Base-by-base conservation (phyloP, 2,329 filamentous ascomycete species). In the Trichoderma brevicompactum region DNA sequence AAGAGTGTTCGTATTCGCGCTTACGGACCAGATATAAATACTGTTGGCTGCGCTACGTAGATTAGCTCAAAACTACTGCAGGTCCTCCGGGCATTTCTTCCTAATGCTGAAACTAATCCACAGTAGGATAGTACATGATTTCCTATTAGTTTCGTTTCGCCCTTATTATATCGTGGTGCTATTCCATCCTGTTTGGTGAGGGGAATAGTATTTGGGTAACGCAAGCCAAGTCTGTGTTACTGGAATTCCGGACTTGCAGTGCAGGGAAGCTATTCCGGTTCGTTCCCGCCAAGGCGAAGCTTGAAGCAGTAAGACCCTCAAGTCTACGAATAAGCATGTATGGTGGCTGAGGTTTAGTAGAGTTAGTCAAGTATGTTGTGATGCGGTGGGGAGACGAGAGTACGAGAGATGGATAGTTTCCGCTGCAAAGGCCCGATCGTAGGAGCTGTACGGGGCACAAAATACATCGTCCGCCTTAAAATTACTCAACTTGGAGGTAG, bases 41-140 rank as follows among this genome's bases (percentile, higher is more conserved):
- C 23, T n/a, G 48, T 50, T 19, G 23, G 46, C 23, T 34, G 28
- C 38, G 40, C 58, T 36, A 53, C 36, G 3, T 7, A 50, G 10
- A 36, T 40, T 62, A 62, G 48, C 58, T 41, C 28, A 52, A 50
- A 52, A 43, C 58, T 62, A 62, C 58, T 62, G 58, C 48, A 62
- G 58, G 58, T 62, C 58, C 58, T 13, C 40, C 48, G 19, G 48
- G 28, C 17, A 7, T n/a, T 19, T 17, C 10, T 19, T 4, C 17
- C 15, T 44, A 17, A 36, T 13, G 17, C 32, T 38, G 23, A 9
- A 15, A 28, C 13, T 34, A 34, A n/a, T 50, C 7, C 3, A 50
- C 13, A 50, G 23, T 12, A 50, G 12, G 48, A 28, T 15, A 34
- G 15, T 28, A 28, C 46, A 50, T 34, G 17, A 5, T 17, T 46